These are phyloP conservation scores for Stachybotrys elegans DNA, from an alignment of 2,329 filamentous ascomycete genomes.

Conservation along the genomic window DNA sequence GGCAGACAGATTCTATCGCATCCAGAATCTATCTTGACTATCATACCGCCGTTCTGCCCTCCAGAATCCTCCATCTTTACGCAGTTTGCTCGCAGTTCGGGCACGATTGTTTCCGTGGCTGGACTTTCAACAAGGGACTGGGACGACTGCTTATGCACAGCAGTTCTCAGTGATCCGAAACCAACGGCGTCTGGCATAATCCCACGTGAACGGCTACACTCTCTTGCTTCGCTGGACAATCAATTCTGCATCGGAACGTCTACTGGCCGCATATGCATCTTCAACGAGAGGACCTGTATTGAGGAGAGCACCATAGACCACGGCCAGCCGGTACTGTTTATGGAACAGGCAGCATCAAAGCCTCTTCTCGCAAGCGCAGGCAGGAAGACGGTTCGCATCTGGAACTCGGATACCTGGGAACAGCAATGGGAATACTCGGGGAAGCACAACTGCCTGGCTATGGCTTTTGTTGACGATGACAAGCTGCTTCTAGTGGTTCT, in stretches of 20 bases:
- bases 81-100: background rate
- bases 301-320: background rate
- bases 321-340: background rate
- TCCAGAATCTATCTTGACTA: background rate
- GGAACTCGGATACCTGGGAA: conserved; percentile 1
- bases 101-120: background rate
- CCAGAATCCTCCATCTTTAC: background rate
- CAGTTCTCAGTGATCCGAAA: background rate
- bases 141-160: background rate
- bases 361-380: conserved; percentile 1
- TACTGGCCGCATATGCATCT: background rate
- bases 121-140: background rate
- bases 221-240: background rate
- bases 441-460: background rate
- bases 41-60: conserved; percentile 1
- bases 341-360: background rate
- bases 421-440: background rate
- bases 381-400: background rate
- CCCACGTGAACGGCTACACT: background rate
- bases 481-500: background rate
- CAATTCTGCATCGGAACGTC: conserved; percentile 1
- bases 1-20: conserved; percentile 1
- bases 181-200: background rate
- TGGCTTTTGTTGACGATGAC: background rate
- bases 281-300: background rate